Evolutionary conservation across 352 stramenopile genomes (phyloP), one percentile per base, ranked within the genome.

Genomic region (Pythium biforme): DNA sequence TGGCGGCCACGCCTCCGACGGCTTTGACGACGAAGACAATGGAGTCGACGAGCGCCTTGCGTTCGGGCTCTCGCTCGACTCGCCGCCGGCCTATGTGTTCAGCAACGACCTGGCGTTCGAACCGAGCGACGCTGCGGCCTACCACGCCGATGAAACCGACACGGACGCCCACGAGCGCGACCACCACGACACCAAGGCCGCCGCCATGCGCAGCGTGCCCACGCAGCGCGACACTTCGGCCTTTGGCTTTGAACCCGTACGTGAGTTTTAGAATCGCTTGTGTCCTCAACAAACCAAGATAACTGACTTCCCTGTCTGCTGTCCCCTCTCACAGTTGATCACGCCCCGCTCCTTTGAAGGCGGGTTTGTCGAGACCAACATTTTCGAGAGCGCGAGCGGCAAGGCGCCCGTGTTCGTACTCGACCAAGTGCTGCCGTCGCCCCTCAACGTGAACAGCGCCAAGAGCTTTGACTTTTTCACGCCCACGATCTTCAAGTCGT

Each of bases 61-160:
- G 55, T 73, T 68, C 41, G 58, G 64, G 23, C 62, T 70, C 50
- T 68, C 66, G 57, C 68, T 77, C 64, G 68, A 72, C 39, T 68
- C 70, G 12, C 71, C 70, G 5, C 55, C 53, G 14, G 62, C 51
- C 15, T 69, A 60, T n/a, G 70, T 72, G 55, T 77, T 75, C 59
- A 66, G 61, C 55, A 72, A 75, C 51, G 67, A 77, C 55, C 47
- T 68, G 17, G 62, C 54, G 4, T 69, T 66, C 31, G 48, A 65
- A 22, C 34, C 58, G 15, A 55, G 49, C 27, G 46, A n/a, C 40
- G 40, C 40, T 14, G 46, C 14, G 26, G 17, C 39, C 20, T 34
- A 62, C 20, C 19, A 66, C 50, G 33, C 62, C 25, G 55, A 72
- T 48, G 69, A 73, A 40, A 55, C 14, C 41, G 52, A 50, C 46